These are phyloP conservation scores for Trichoderma semiorbis DNA, from an alignment of 2,329 filamentous ascomycete species.

Conservation along the genomic window DNA sequence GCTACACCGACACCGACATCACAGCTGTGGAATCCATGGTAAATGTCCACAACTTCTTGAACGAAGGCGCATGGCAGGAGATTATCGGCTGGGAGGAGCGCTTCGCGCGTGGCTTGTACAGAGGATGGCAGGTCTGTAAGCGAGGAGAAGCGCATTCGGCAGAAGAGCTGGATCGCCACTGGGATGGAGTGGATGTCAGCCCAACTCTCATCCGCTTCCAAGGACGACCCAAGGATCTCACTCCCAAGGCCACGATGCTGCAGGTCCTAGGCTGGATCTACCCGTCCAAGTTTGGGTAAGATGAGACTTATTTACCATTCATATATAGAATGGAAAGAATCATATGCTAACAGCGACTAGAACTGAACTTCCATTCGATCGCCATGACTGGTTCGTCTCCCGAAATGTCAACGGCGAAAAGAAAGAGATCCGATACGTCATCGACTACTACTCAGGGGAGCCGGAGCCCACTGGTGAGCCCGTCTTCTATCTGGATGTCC, in stretches of 20 bases:
- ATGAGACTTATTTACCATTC: constrained; percentile 34
- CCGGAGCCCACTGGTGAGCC: constrained; percentile 75
- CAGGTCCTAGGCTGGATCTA: constrained; percentile 76
- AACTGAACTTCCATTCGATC: constrained; percentile 84
- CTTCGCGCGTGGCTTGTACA: constrained; percentile 69
- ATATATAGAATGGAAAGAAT: not conserved
- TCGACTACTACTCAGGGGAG: constrained; percentile 89
- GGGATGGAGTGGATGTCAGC: constrained; percentile 51
- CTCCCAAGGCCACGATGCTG: constrained; percentile 84
- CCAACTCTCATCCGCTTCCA: constrained; percentile 84
- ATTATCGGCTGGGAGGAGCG: constrained; percentile 91
- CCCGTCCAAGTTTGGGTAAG: constrained; percentile 73
- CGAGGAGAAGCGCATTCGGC: constrained; percentile 65
- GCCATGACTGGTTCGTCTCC: constrained; percentile 94
- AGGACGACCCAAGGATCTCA: constrained; percentile 82
- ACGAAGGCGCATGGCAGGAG: constrained; percentile 95
- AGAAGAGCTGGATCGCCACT: constrained; percentile 46
- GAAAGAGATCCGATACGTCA: constrained; percentile 86
- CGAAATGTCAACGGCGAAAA: constrained; percentile 63
- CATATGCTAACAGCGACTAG: constrained; percentile 38
- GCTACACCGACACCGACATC: constrained; percentile 88
- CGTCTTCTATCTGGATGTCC: constrained; percentile 92
- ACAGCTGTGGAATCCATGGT: constrained; percentile 97
- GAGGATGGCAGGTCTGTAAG: constrained; percentile 71
- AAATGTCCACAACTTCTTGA: constrained; percentile 94